Evolutionary conservation across 2,329 filamentous ascomycete species (phyloP).

Genomic region (Pezicula rhizophila): DNA sequence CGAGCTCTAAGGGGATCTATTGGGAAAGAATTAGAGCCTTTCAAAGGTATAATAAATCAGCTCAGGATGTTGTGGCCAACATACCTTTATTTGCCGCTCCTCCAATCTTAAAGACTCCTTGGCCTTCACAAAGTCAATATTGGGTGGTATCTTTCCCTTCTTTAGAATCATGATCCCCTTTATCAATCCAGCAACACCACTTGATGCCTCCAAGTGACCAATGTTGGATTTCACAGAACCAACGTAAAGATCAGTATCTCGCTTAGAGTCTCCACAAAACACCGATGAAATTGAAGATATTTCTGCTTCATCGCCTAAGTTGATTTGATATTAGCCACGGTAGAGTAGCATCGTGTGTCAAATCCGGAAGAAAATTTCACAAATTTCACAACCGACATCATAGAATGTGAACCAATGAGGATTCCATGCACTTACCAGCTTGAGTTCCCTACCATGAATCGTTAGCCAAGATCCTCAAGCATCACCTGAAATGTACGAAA

Average conservation of each 20-base stretch:
- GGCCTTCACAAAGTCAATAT: conserved; percentile 20
- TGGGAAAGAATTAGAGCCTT: no score
- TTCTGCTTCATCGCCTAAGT: conserved; percentile 4
- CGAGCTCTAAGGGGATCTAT: conserved; percentile 1
- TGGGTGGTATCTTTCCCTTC: conserved; percentile 14
- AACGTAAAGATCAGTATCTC: conserved; percentile 1
- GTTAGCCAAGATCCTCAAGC: not conserved
- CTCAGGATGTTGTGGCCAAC: not conserved
- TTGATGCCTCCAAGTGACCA: conserved; percentile 16
- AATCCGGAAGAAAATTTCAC: not conserved
- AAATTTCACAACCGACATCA: not conserved
- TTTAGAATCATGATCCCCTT: conserved; percentile 11
- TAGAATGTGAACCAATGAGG: not conserved
- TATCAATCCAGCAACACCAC: conserved; percentile 15
- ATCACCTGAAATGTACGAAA: not conserved
- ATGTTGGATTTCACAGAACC: conserved; percentile 17
- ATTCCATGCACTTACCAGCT: not conserved
- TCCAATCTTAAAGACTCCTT: conserved; percentile 27
- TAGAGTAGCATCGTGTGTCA: not conserved
- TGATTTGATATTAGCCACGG: not conserved
- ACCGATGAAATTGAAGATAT: not conserved
- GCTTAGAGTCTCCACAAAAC: not conserved
- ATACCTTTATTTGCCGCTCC: conserved; percentile 28
- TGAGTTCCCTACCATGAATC: not conserved
- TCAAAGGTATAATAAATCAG: not conserved